phyloP scores from a whole-genome alignment of 495 filamentous ascomycete genomes.

The Neurospora sublineolata region DNA sequence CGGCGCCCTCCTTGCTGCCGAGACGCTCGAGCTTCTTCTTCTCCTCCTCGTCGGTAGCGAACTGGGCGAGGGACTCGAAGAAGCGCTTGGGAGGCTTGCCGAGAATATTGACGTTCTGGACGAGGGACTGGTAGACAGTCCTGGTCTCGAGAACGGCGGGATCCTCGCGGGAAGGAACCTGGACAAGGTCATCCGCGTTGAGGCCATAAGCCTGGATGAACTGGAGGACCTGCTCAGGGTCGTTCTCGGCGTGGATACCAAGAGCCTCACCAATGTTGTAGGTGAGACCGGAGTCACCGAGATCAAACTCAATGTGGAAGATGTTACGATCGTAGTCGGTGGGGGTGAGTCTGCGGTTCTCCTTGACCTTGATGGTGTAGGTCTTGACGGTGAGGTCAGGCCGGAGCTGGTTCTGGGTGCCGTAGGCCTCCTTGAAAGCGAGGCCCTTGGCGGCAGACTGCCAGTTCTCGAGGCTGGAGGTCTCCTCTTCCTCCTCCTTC shows the following conservation, averaged over 20 bases:
- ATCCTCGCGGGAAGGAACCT: constrained; percentile 82
- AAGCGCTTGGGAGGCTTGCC: constrained; percentile 94
- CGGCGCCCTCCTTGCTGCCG: constrained; percentile 71
- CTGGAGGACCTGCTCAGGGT: constrained; percentile 59
- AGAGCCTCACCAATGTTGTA: constrained; percentile 99
- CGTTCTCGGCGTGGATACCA: constrained; percentile 90
- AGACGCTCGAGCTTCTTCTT: constrained; percentile 67
- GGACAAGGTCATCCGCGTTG: constrained; percentile 69
- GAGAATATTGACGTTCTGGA: constrained; percentile 95
- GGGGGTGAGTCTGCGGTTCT: constrained; percentile 87
- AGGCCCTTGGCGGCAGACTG: constrained; percentile 74
- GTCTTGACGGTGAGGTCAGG: constrained; percentile 83
- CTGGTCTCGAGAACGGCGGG: constrained; percentile 66
- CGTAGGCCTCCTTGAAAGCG: constrained; percentile 89
- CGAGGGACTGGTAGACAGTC: constrained; percentile 83
- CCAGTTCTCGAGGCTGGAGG: constrained; percentile 58
- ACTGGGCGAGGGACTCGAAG: constrained; percentile 85
- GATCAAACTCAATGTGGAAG: constrained; percentile 98
- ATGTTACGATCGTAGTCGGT: constrained; percentile 90
- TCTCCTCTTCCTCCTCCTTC: constrained; percentile 59
- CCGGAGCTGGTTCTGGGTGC: constrained; percentile 57
- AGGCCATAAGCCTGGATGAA: constrained; percentile 88
- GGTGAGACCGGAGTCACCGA: constrained; percentile 76
- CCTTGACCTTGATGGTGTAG: constrained; percentile 77
- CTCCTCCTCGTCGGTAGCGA: constrained; percentile 71